Conservation (phyloP, 495 filamentous ascomycete genomes). For the Aspergillus affinis region DNA sequence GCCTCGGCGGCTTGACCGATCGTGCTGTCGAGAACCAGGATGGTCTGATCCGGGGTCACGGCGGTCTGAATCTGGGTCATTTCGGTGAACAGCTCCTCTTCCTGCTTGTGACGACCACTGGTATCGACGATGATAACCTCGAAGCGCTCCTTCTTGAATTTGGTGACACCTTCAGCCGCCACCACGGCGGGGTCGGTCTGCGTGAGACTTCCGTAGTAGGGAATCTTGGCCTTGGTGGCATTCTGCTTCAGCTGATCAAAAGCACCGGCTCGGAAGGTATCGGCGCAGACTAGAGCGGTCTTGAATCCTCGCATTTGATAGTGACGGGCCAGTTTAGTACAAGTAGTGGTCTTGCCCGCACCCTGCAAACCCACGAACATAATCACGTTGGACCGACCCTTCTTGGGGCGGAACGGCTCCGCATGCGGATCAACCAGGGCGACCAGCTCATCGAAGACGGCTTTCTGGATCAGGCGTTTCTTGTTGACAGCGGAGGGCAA, state of each 20-base stretch:
- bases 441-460: constrained; percentile 96
- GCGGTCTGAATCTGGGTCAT: constrained; percentile 97
- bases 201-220: constrained; percentile 94
- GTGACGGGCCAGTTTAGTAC: constrained; percentile 94
- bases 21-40: constrained; percentile 94
- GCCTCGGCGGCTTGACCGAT: constrained; percentile 96
- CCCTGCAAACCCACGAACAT: constrained; percentile 99
- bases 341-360: constrained; percentile 96
- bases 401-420: constrained; percentile 95
- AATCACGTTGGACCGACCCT: constrained; percentile 92
- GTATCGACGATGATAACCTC: constrained; percentile 99
- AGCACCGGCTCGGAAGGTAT: constrained; percentile 97
- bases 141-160: constrained; percentile 98
- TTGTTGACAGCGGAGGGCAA: constrained; percentile 88
- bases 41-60: constrained; percentile 92
- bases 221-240: constrained; percentile 97
- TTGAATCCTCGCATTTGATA: constrained; percentile 95
- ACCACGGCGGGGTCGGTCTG: constrained; percentile 95
- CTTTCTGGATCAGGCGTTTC: constrained; percentile 96
- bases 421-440: constrained; percentile 93
- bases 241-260: constrained; percentile 99
- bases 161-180: constrained; percentile 89
- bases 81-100: constrained; percentile 92
- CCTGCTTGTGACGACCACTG: constrained; percentile 88
- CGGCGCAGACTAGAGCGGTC: constrained; percentile 91